These are phyloP conservation scores for Carex parvula DNA, from an alignment of 176 grass and related monocot genomes.

Conservation along the genomic window DNA sequence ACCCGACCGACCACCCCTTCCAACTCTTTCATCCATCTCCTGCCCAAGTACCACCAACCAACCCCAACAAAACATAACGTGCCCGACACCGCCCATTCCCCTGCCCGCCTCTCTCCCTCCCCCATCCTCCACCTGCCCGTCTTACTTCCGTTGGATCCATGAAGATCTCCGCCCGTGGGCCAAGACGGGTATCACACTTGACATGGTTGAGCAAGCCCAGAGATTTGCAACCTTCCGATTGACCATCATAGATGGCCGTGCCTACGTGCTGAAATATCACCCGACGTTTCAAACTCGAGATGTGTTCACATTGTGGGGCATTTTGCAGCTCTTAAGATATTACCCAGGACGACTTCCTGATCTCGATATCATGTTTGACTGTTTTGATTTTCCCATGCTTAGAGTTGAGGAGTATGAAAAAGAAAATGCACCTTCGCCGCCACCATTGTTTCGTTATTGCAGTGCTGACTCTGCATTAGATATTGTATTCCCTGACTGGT, in stretches of 20 bases:
- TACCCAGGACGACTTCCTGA: conserved; percentile 72
- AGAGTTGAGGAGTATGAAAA: conserved; percentile 32
- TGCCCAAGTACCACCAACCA: conserved; percentile 24
- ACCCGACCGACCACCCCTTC: neutral
- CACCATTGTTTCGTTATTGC: conserved; percentile 72
- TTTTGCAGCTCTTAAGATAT: conserved; percentile 77
- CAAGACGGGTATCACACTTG: conserved; percentile 54
- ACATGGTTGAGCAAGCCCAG: conserved; percentile 48
- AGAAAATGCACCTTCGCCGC: conserved; percentile 33
- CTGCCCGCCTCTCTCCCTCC: neutral
- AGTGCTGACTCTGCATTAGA: conserved; percentile 60
- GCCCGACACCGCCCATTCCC: neutral
- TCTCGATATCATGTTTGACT: conserved; percentile 95
- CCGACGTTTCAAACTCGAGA: conserved; percentile 63
- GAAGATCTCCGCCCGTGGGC: conserved; percentile 87
- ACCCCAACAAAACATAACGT: neutral
- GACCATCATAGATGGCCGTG: conserved; percentile 43
- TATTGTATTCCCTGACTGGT: conserved; percentile 91
- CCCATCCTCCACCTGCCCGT: conserved; percentile 48
- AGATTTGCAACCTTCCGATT: conserved; percentile 66
- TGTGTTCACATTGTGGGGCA: conserved; percentile 79
- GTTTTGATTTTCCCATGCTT: conserved; percentile 66
- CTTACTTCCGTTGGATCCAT: conserved; percentile 91
- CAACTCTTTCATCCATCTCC: neutral
- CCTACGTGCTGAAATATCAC: conserved; percentile 46